Evolutionary conservation across 2,329 filamentous ascomycete species (phyloP).

Genomic region (Aschersonia sp.): DNA sequence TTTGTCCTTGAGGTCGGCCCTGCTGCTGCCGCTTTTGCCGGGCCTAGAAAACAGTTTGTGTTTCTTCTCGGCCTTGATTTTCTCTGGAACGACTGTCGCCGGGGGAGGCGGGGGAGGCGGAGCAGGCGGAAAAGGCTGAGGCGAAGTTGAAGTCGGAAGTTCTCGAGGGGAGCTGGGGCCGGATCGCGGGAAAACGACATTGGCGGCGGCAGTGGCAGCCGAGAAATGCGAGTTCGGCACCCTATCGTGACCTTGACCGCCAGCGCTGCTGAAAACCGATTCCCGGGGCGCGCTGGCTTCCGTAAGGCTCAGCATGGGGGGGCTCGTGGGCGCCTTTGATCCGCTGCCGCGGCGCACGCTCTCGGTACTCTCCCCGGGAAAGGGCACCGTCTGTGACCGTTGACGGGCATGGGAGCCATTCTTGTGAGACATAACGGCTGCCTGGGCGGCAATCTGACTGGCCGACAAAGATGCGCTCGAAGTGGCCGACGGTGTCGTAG

Average conservation of each 20-base stretch:
- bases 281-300: constrained; percentile 50
- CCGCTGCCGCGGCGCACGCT: constrained; percentile 27
- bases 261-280: constrained; percentile 32
- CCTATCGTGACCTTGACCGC: constrained; percentile 43
- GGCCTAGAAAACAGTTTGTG: constrained; percentile 72
- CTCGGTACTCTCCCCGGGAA: constrained; percentile 32
- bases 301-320: constrained; percentile 48
- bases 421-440: constrained; percentile 56
- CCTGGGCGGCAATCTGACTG: constrained; percentile 71
- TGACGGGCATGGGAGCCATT: constrained; percentile 41
- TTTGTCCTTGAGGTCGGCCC: constrained; percentile 51
- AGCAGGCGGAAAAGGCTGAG: constrained; percentile 20
- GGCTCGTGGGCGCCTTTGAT: constrained; percentile 38
- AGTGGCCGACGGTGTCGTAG: constrained; percentile 11
- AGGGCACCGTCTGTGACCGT: constrained; percentile 60
- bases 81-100: constrained; percentile 32
- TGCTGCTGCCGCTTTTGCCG: constrained; percentile 54
- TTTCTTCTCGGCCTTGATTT: constrained; percentile 51
- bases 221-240: constrained; percentile 44
- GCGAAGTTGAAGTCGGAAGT: constrained; percentile 13
- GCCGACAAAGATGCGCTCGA: constrained; percentile 28
- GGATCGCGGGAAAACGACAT: constrained; percentile 57
- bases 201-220: constrained; percentile 52
- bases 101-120: constrained; percentile 15
- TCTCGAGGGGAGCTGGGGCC: constrained; percentile 35